Conservation (phyloP, 1,284 basidiomycete species). For the Sporisorium scitamineum region DNA sequence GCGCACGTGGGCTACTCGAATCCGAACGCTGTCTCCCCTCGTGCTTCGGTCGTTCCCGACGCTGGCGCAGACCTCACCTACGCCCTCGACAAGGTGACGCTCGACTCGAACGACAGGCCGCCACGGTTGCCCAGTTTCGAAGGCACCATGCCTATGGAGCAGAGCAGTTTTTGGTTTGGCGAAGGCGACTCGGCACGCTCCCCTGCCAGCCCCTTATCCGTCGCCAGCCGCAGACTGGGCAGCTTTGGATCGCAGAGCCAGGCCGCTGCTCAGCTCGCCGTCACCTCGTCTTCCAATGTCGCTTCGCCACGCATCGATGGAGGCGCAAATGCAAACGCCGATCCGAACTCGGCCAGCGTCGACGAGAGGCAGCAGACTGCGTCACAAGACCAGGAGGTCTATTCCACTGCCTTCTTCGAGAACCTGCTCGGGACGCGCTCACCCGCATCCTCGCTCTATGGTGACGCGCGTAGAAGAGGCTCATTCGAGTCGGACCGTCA, state of each 20-base stretch:
- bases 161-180: conserved; percentile 45
- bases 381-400: conserved; percentile 41
- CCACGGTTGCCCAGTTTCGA: conserved; percentile 56
- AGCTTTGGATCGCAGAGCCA: conserved; percentile 46
- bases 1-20: conserved; percentile 31
- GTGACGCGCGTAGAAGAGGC: conserved; percentile 44
- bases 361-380: conserved; percentile 32
- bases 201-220: conserved; percentile 36
- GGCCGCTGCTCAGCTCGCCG: conserved; percentile 30
- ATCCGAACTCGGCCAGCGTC: conserved; percentile 3
- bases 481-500: conserved; percentile 61
- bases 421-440: conserved; percentile 42
- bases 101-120: conserved; percentile 30
- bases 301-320: conserved; percentile 34
- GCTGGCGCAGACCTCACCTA: conserved; percentile 15
- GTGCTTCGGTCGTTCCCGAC: conserved; percentile 32
- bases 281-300: conserved; percentile 20
- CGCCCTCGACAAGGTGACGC: conserved; percentile 18
- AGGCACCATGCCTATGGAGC: conserved; percentile 27
- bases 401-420: conserved; percentile 47
- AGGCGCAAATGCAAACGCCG: conserved; percentile 6
- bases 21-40: conserved; percentile 39
- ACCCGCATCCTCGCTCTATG: conserved; percentile 58
- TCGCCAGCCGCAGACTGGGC: conserved; percentile 31
- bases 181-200: conserved; percentile 17